Evolutionary conservation across 192 early-diverging fungal species (phyloP).

Genomic region (Rhizophlyctis rosea): DNA sequence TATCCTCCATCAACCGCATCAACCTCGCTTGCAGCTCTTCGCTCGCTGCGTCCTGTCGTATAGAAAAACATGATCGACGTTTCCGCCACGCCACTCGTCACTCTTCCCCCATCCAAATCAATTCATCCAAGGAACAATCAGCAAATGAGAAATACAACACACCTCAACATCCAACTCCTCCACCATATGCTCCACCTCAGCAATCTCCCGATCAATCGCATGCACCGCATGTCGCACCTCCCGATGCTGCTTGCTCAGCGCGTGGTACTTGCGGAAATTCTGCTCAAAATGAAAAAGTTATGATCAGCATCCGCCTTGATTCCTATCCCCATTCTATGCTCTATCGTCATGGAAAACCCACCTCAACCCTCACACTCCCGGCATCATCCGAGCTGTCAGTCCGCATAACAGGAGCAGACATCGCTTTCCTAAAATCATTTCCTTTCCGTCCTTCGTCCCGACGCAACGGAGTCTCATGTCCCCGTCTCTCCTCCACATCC

Average conservation of each 20-base stretch:
- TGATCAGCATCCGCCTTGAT: constrained; percentile 5
- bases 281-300: constrained; percentile 6
- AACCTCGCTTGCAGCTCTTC: constrained; percentile 3
- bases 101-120: constrained; percentile 6
- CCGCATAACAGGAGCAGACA: too few relatives aligned
- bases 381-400: too few relatives aligned
- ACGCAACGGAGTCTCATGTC: too few relatives aligned
- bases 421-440: too few relatives aligned
- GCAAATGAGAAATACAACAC: not conserved
- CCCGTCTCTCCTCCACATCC: too few relatives aligned
- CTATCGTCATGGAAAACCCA: too few relatives aligned
- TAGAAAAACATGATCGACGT: too few relatives aligned
- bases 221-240: constrained; percentile 18
- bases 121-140: too few relatives aligned
- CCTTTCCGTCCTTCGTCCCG: too few relatives aligned
- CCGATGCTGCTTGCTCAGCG: constrained; percentile 24
- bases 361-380: too few relatives aligned
- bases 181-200: constrained; percentile 15
- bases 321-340: constrained; percentile 8
- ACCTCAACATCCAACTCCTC: constrained; percentile 10
- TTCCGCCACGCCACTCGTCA: too few relatives aligned
- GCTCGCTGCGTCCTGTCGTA: constrained; percentile 21
- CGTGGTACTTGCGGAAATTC: constrained; percentile 30
- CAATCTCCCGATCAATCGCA: constrained; percentile 13
- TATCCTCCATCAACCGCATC: constrained; percentile 3